phyloP scores from a whole-genome alignment of 305 asterid genomes.

The Solanum aculeatissimum region DNA sequence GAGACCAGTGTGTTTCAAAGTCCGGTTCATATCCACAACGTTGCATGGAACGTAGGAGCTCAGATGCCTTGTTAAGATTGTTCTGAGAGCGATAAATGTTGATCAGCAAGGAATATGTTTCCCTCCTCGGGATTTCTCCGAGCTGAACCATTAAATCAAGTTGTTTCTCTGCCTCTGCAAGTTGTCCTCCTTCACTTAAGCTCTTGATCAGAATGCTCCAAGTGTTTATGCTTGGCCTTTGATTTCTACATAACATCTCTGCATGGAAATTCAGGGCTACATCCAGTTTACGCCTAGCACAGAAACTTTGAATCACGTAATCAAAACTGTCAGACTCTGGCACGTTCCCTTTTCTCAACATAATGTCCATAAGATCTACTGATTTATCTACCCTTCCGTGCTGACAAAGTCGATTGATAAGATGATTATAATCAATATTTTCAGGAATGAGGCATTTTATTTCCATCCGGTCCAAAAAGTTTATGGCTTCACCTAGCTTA shows the following conservation, averaged over 20 bases:
- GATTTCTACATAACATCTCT: conserved; percentile 57
- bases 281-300: conserved; percentile 23
- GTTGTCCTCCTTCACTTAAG: conserved; percentile 27
- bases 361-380: conserved; percentile 42
- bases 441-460: conserved; percentile 27
- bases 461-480: conserved; percentile 39
- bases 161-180: conserved; percentile 46
- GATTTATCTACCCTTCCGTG: conserved; percentile 46
- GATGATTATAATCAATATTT: conserved; percentile 29
- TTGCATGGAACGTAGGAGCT: conserved; percentile 58
- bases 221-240: conserved; percentile 37
- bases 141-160: conserved; percentile 37
- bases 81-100: conserved; percentile 30
- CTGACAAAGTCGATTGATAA: conserved; percentile 51
- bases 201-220: conserved; percentile 35
- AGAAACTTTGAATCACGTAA: conserved; percentile 38
- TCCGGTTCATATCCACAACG: conserved; percentile 60
- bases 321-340: conserved; percentile 56
- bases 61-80: conserved; percentile 36
- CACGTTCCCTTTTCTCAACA: conserved; percentile 37
- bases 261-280: conserved; percentile 50
- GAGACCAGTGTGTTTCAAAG: conserved; percentile 81
- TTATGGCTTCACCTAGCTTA: conserved; percentile 33
- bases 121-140: conserved; percentile 55
- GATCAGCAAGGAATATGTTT: conserved; percentile 42